These are phyloP conservation scores for Fusarium sp. DNA, from an alignment of 2,329 filamentous ascomycete species.

Conservation along the genomic window DNA sequence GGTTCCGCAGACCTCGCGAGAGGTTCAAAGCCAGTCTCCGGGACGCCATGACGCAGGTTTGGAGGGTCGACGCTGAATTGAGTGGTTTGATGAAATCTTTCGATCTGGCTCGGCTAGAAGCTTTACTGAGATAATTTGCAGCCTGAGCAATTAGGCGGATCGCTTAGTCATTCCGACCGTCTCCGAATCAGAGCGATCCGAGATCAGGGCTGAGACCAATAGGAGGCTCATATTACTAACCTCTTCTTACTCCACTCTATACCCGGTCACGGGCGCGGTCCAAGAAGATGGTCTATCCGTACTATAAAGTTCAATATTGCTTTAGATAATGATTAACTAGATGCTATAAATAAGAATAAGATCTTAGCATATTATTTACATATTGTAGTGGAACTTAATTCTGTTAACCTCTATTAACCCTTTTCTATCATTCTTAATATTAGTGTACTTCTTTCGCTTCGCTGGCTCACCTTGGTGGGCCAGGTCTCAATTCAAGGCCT, in stretches of 20 bases:
- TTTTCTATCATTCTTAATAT: no score
- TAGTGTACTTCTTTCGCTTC: no score
- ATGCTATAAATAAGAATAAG: no score
- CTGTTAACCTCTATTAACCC: no score
- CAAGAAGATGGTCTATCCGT: no score
- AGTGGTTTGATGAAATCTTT: constrained; percentile 66
- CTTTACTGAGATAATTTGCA: constrained; percentile 56
- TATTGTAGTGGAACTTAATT: no score
- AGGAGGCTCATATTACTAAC: constrained; percentile 48
- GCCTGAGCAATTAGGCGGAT: constrained; percentile 54
- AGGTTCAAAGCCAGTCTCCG: constrained; percentile 96
- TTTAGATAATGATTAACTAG: no score
- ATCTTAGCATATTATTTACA: no score
- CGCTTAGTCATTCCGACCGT: constrained; percentile 54
- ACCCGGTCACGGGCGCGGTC: constrained; percentile 19
- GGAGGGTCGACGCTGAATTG: constrained; percentile 59
- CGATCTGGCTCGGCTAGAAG: constrained; percentile 56
- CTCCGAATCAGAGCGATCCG: constrained; percentile 50
- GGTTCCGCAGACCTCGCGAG: constrained; percentile 87
- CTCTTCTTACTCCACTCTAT: constrained; percentile 13
- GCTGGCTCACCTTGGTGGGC: no score
- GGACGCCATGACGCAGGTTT: constrained; percentile 82
- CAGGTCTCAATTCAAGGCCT: constrained; percentile 6
- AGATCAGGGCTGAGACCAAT: constrained; percentile 47
- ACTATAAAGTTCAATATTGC: no score